Percentiles rank a stretch among this genome's conserved stretches.
Evolutionary conservation across 1,284 basidiomycete genomes (phyloP).

Genomic region (Porogramme epimiltina): DNA sequence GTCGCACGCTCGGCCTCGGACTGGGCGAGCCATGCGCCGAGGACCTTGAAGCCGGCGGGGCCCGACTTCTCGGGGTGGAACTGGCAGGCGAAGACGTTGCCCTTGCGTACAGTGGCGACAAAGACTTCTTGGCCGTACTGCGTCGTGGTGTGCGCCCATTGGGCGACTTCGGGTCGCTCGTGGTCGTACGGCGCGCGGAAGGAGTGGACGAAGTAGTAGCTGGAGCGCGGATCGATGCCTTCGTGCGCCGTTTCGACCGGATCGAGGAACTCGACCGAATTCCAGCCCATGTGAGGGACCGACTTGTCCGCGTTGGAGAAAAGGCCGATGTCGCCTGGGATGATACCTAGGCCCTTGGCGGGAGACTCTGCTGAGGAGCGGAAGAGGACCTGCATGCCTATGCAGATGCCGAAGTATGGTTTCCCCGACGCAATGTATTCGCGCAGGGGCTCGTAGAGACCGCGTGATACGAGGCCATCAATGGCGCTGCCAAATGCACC

Average conservation of each 20-base stretch:
- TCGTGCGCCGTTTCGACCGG: slow-evolving; percentile 42
- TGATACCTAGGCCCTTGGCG: slow-evolving; percentile 68
- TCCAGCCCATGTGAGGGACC: slow-evolving; percentile 99
- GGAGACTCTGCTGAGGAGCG: slow-evolving; percentile 79
- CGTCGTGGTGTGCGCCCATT: slow-evolving; percentile 86
- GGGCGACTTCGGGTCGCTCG: slow-evolving; percentile 52
- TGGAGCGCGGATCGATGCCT: slow-evolving; percentile 50
- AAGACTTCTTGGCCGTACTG: slow-evolving; percentile 97
- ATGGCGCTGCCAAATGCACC: slow-evolving; percentile 93
- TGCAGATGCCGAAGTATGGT: slow-evolving; percentile 98
- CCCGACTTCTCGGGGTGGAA: slow-evolving; percentile 99
- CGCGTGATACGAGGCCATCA: slow-evolving; percentile 71
- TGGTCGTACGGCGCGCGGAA: slow-evolving; percentile 81
- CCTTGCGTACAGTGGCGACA: slow-evolving; percentile 81
- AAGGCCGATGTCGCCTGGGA: slow-evolving; percentile 69
- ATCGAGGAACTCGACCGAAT: slow-evolving; percentile 64
- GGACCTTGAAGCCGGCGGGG: slow-evolving; percentile 81
- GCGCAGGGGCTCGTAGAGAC: slow-evolving; percentile 81
- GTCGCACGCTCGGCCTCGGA: slow-evolving; percentile 43
- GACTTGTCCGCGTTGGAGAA: slow-evolving; percentile 77
- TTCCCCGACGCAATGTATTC: slow-evolving; percentile 87
- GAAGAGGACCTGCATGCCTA: slow-evolving; percentile 97
- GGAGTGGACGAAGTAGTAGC: slow-evolving; percentile 98
- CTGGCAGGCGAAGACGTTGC: slow-evolving; percentile 92
- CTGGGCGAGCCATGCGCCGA: slow-evolving; percentile 83